phyloP scores from a whole-genome alignment of 306 rosid genomes.

The Ziziphus jujuba region DNA sequence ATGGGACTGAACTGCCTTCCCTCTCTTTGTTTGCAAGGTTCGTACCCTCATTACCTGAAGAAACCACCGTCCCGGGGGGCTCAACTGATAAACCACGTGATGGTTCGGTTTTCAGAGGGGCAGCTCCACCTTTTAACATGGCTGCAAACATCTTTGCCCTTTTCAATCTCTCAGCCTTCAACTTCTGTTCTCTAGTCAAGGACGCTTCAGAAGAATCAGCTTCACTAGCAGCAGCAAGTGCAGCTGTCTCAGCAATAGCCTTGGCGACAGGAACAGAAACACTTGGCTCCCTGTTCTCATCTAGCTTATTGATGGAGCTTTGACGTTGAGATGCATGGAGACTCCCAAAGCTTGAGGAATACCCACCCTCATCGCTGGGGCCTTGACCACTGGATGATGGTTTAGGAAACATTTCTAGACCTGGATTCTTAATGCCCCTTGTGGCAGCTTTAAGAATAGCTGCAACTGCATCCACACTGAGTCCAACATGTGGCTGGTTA shows the following conservation, averaged over 20 bases:
- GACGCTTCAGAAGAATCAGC: slow-evolving; percentile 83
- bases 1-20: slow-evolving; percentile 69
- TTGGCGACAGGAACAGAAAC: slow-evolving; percentile 52
- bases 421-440: slow-evolving; percentile 62
- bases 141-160: slow-evolving; percentile 85
- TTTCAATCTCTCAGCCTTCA: slow-evolving; percentile 85
- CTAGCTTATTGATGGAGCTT: slow-evolving; percentile 27
- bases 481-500: slow-evolving; percentile 37
- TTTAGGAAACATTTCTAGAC: slow-evolving; percentile 44
- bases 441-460: slow-evolving; percentile 91
- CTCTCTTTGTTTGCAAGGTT: slow-evolving; percentile 54
- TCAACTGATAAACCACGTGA: slow-evolving; percentile 51
- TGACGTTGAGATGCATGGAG: slow-evolving; percentile 42
- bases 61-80: slow-evolving; percentile 56
- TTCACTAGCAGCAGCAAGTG: slow-evolving; percentile 67
- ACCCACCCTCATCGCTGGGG: slow-evolving; percentile 46
- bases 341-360: slow-evolving; percentile 49
- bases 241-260: slow-evolving; percentile 63
- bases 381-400: slow-evolving; percentile 48
- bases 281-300: slow-evolving; percentile 21
- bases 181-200: slow-evolving; percentile 69
- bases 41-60: slow-evolving; percentile 48
- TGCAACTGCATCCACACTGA: slow-evolving; percentile 52
- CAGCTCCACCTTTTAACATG: slow-evolving; percentile 65
- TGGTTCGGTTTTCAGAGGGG: slow-evolving; percentile 48